phyloP scores from a whole-genome alignment of 768 basidiomycete genomes.

The Leccinellum luteum region DNA sequence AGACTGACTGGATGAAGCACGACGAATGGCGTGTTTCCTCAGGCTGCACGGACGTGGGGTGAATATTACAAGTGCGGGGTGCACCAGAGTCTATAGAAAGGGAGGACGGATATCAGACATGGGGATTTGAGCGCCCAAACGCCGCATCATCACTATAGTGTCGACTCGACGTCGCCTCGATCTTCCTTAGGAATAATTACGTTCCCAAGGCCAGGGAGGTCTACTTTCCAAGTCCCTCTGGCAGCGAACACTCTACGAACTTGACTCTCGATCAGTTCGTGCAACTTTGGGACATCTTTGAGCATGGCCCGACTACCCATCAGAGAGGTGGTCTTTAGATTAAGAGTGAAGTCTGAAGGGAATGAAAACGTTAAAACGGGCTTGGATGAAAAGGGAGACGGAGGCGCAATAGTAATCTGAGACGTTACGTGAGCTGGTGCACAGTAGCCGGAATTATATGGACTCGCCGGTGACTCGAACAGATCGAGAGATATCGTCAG shows the following conservation, averaged over 20 bases:
- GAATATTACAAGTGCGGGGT: neutral
- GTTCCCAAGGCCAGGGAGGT: constrained; percentile 60
- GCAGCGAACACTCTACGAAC: constrained; percentile 63
- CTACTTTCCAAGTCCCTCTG: constrained; percentile 63
- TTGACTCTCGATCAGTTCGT: constrained; percentile 89
- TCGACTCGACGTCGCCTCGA: constrained; percentile 1
- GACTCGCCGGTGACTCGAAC: constrained; percentile 64
- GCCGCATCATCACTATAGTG: neutral
- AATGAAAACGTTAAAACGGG: constrained; percentile 71
- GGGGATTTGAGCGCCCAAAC: neutral
- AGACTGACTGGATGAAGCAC: neutral
- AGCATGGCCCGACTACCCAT: constrained; percentile 97
- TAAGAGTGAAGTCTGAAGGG: constrained; percentile 82
- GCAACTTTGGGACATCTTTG: constrained; percentile 94
- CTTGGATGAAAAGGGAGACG: constrained; percentile 48
- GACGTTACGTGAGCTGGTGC: constrained; percentile 2
- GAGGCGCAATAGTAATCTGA: constrained; percentile 65
- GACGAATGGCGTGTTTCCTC: neutral
- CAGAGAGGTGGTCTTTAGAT: constrained; percentile 84
- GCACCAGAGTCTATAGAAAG: constrained; percentile 7
- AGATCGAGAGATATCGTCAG: constrained; percentile 75
- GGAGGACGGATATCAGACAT: neutral
- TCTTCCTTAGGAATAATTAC: constrained; percentile 22
- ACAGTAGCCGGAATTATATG: neutral
- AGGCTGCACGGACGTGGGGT: neutral